Base-by-base conservation (phyloP, 1,139 yeast species). In the Candida albicans region DNA sequence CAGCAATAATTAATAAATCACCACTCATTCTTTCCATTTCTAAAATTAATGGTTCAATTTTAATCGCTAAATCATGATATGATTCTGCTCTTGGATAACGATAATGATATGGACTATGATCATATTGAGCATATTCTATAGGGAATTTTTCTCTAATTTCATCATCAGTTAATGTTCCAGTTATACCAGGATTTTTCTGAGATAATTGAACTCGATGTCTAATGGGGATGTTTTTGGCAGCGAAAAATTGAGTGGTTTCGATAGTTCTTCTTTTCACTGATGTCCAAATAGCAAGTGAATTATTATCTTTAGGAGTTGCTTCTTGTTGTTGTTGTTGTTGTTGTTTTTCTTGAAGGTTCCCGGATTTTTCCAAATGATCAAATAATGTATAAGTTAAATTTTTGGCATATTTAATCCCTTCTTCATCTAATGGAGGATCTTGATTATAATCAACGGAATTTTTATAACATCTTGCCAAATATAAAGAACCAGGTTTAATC, bases 21-120 rank as follows among this genome's bases (percentile, higher is more conserved):
- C 95, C 90, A 45, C 87, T 78, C 78, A 86, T 84, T 53, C 97
- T 78, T 62, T 91, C 99, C 83, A 93, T 84, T 64, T 91, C 98
- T 62, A 93, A 73, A 49, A 93, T 82, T 49, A 93, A 73, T 0
- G 99, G 96, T 64, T 95, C 99, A 65, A 95, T 81, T 54, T 96
- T 83, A 36, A 93, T 86, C 0, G 99, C 98, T 46, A 95, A 75
- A 63, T 93, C 99, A 64, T 93, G 99, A 61, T 90, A 93, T 44
- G 95, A 87, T 65, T 93, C 99, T 0, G 96, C 89, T 44, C 98
- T 75, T 7, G 96, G 89, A 61, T 81, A 93, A 47, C 99, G 75
- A 62, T 87, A 93, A 62, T 93, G 97, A 60, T 93, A 95, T 2
- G 96, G 96, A 61, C 91, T 97, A 49, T 73, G 69, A 44, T 68